Evolutionary conservation across 306 rosid genomes (phyloP).

Genomic region (Rosa persica): DNA sequence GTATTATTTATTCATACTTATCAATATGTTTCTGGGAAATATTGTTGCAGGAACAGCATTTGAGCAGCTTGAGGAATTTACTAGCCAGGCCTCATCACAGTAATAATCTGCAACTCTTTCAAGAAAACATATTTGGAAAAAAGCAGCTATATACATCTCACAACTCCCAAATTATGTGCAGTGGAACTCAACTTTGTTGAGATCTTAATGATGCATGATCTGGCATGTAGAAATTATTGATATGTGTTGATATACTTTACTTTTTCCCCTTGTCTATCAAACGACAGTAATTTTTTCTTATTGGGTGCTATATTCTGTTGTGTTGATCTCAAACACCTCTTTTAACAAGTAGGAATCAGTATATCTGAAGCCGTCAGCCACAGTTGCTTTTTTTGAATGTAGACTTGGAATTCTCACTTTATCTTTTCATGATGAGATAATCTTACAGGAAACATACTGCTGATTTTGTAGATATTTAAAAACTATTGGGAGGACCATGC

Average conservation of each 20-base stretch:
- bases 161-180: neutral
- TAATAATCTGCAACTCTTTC: conserved; percentile 31
- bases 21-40: conserved; percentile 93
- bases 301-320: neutral
- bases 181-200: neutral
- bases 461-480: conserved; percentile 60
- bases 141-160: neutral
- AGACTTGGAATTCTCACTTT: neutral
- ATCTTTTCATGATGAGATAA: conserved; percentile 17
- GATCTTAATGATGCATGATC: neutral
- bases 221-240: neutral
- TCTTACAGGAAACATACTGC: conserved; percentile 25
- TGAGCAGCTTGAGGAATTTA: conserved; percentile 66
- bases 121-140: neutral
- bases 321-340: neutral
- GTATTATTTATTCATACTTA: conserved; percentile 67
- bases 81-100: conserved; percentile 62
- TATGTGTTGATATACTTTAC: neutral
- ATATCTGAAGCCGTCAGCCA: neutral
- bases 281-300: neutral
- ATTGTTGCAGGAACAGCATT: conserved; percentile 84
- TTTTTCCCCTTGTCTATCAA: neutral
- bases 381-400: neutral
- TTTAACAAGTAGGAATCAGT: neutral
- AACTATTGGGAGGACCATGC: conserved; percentile 78